Base-by-base conservation (phyloP, 1,139 yeast genomes). In the Hansenula sp. region DNA sequence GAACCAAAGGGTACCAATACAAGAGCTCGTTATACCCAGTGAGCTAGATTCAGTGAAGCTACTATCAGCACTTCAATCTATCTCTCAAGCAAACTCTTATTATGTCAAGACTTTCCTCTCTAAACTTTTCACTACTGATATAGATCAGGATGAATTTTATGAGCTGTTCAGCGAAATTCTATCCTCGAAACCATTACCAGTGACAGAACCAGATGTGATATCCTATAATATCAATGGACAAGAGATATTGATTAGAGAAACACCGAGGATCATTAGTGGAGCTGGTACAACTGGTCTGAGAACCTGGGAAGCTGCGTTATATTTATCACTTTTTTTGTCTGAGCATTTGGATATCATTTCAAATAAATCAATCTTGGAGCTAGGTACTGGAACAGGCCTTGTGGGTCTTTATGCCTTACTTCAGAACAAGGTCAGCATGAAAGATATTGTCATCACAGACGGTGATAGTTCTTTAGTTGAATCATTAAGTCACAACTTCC, bases 301-400 rank as follows among this genome's bases (percentile, higher is more conserved):
- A 37, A 91, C 98, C 0, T 91, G 98, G 98, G 97, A 89, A 59
- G 97, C 96, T 1, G 86, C 96, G 0, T 54, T 87, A n/a, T 88
- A 71, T 47, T 65, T 90, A 16, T 66, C 83, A 9, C 32, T 43
- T 0, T 54, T 42, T 30, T 32, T 57, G 0, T 19, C 45, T 1
- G 21, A 41, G 1, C 71, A 78, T 41, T 52, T 65, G 29, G 45
- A 51, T 6, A 24, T 36, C 1, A 35, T 46, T 5, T 36, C 38
- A 8, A 36, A 28, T 24, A 38, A 42, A 35, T 58, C 58, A 0
- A 61, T 86, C 0, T 60, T 89, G 25, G 98, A 91, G 57, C 63
- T 91, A 27, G 98, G 98, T 0, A 78, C 94, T 19, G 98, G 98
- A 0, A 89, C 98, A 0, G 97, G 97, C 0, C 65, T 91, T n/a